These are phyloP conservation scores for Sporothrix sp. DNA, from an alignment of 2,329 filamentous ascomycete species.

Conservation along the genomic window DNA sequence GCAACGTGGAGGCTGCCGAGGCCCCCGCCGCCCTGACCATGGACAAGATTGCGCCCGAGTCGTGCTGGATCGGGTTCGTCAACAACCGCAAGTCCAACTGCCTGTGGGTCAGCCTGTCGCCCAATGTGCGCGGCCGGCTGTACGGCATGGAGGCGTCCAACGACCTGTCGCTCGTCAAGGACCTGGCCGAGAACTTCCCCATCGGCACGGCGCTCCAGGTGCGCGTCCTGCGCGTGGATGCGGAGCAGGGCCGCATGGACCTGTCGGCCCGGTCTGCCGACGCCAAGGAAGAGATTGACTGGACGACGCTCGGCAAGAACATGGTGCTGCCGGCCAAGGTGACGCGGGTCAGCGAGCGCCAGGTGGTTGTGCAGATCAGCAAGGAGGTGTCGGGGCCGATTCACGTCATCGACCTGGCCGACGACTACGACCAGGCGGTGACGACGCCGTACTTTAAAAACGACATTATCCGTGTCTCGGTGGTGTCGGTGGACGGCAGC, in stretches of 20 bases:
- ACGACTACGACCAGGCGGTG: conserved; percentile 76
- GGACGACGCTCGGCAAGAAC: conserved; percentile 64
- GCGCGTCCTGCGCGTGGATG: conserved; percentile 65
- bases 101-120: conserved; percentile 85
- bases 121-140: conserved; percentile 77
- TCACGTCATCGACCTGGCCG: conserved; percentile 70
- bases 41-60: conserved; percentile 61
- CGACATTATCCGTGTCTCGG: conserved; percentile 77
- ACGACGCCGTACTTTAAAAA: conserved; percentile 69
- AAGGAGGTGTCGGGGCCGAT: conserved; percentile 71
- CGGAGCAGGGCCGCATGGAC: conserved; percentile 65
- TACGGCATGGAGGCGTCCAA: conserved; percentile 77
- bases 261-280: conserved; percentile 62
- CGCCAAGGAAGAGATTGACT: conserved; percentile 48
- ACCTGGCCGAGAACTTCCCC: conserved; percentile 73
- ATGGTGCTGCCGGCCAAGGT: conserved; percentile 76
- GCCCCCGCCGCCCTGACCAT: conserved; percentile 49
- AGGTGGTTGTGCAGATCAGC: conserved; percentile 76
- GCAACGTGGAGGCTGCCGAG: conserved; percentile 42
- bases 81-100: conserved; percentile 77
- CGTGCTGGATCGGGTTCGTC: conserved; percentile 70
- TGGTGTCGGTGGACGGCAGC: conserved; percentile 66
- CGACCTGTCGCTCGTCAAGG: conserved; percentile 67
- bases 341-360: conserved; percentile 75
- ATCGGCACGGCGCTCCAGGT: conserved; percentile 81